phyloP scores from a whole-genome alignment of 768 basidiomycete genomes.

The Mycena albidolilacea region DNA sequence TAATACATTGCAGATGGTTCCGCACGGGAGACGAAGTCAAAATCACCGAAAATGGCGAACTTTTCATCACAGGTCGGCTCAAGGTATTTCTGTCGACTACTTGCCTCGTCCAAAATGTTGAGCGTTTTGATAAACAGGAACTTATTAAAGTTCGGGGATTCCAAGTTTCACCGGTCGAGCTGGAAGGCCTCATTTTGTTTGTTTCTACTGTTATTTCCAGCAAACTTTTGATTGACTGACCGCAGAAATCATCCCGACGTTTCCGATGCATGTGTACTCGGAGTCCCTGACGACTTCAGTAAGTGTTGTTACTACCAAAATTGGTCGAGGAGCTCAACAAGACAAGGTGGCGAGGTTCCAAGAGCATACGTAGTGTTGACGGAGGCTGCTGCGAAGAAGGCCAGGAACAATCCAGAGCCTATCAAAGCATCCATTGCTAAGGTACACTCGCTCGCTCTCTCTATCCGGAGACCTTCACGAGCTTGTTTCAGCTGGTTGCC shows the following conservation, averaged over 20 bases:
- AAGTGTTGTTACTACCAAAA: conserved; percentile 29
- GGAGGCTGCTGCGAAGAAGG: conserved; percentile 53
- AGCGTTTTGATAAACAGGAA: conserved; percentile 48
- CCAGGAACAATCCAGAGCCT: conserved; percentile 47
- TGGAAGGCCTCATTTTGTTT: conserved; percentile 58
- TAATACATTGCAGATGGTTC: background rate
- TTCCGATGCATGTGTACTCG: conserved; percentile 74
- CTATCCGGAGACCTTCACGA: background rate
- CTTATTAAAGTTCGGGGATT: conserved; percentile 64
- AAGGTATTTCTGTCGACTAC: background rate
- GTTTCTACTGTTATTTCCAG: background rate
- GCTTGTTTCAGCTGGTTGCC: conserved; percentile 62
- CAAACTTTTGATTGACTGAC: conserved; percentile 53
- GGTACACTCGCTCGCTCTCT: background rate
- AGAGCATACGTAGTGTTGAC: conserved; percentile 76
- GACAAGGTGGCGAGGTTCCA: conserved; percentile 74
- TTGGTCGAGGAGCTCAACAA: conserved; percentile 22
- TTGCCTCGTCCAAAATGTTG: too few relatives aligned
- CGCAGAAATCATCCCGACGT: conserved; percentile 71
- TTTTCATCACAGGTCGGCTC: background rate
- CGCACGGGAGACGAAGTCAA: conserved; percentile 3
- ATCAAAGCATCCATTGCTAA: conserved; percentile 62
- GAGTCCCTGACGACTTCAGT: conserved; percentile 77
- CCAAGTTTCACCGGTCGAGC: conserved; percentile 78
- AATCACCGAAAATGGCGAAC: background rate